Conservation (phyloP, 768 basidiomycete species). For the Pleurotus platypus region DNA sequence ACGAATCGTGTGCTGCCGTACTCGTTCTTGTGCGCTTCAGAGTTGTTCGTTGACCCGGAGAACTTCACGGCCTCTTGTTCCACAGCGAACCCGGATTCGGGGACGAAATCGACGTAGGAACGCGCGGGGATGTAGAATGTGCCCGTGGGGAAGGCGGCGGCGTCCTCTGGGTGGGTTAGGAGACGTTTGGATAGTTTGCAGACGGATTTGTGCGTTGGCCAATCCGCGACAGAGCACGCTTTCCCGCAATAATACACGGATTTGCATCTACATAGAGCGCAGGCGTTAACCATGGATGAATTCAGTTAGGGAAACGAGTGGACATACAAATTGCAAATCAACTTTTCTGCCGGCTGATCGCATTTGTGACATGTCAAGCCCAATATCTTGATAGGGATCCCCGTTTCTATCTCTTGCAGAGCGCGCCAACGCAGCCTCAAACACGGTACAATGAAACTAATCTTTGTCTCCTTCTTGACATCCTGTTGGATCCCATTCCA, state of each 20-base stretch:
- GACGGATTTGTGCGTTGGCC: constrained; percentile 14
- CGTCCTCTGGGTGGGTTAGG: constrained; percentile 1
- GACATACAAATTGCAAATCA: constrained; percentile 16
- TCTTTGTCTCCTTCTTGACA: constrained; percentile 13
- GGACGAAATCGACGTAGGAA: constrained; percentile 15
- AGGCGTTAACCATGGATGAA: neutral
- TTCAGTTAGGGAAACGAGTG: neutral
- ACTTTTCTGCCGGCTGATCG: constrained; percentile 10
- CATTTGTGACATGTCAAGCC: constrained; percentile 11
- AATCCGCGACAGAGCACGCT: constrained; percentile 15
- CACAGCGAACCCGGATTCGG: constrained; percentile 16
- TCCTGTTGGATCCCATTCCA: constrained; percentile 15
- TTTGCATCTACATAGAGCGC: neutral
- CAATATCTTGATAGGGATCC: constrained; percentile 4
- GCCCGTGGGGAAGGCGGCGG: constrained; percentile 11
- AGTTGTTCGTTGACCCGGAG: constrained; percentile 9
- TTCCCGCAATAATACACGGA: constrained; percentile 15
- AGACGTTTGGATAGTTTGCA: constrained; percentile 18
- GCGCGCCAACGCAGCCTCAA: constrained; percentile 14
- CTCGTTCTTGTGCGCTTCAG: constrained; percentile 15
- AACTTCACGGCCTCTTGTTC: constrained; percentile 18
- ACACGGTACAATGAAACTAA: constrained; percentile 18
- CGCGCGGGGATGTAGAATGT: constrained; percentile 17
- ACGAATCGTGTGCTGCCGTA: constrained; percentile 18
- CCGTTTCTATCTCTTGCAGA: constrained; percentile 18